Evolutionary conservation across 1,284 basidiomycete genomes (phyloP), one percentile per base, ranked within the genome.

Genomic region (Malassezia globosa): DNA sequence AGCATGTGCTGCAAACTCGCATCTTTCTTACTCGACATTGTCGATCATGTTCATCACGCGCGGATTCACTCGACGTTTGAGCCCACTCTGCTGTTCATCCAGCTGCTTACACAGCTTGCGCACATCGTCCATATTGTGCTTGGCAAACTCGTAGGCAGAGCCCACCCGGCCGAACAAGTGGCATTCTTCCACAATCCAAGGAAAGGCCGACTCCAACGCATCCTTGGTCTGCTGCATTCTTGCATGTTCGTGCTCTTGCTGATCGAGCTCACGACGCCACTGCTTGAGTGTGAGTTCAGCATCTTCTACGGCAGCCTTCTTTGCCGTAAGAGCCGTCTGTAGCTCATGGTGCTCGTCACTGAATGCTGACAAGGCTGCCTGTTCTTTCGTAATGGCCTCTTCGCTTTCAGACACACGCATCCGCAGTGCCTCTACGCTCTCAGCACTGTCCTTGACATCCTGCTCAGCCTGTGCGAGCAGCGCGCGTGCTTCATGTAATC

Each of bases 31-130:
- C 77, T 97, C 94, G 35, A 92, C 87, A 49, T 88, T 95, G 63
- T 96, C 92, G 54, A 97, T 88, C 85, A 89, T 90, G 66, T 84
- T 86, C 76, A 95, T 81, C 44, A 90, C 89, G 73, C 94, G 94
- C 5, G 84, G 83, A 66, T 97, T 96, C 60, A 96, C 80, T 73
- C 92, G 94, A 76, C 89, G 88, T 74, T 86, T 87, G 81, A 89
- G 83, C 26, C 83, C 81, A 63, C 83, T 83, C 65, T 88, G 86
- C 53, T 82, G 78, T 39, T 81, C 77, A 62, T 87, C 83, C 16
- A 96, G 78, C 66, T 87, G 84, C 35, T 77, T 76, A 36, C 83
- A 84, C 61, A 82, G 82, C 37, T 80, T 76, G 47, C 79, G 76
- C 54, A 87, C 75, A 48, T 78, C 76, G 5, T 51, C 70, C 39